phyloP scores from a whole-genome alignment of 805 yeast species.

The Wickerhamiella spandovensis region DNA sequence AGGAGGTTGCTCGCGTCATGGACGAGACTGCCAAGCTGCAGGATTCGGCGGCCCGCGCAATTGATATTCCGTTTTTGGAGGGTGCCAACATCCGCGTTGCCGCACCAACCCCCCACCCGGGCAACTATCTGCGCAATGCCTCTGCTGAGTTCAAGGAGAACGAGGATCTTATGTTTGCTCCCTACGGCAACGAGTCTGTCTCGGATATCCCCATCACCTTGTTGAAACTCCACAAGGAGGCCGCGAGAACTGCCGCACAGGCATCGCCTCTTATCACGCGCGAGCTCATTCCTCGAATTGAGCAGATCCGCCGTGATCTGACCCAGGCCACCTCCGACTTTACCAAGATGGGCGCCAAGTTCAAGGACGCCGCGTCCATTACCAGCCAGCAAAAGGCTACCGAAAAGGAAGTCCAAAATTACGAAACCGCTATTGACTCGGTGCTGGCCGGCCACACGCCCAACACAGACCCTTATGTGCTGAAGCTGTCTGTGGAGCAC shows the following conservation, averaged over 20 bases:
- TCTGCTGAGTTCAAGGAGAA: neutral
- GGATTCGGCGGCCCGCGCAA: neutral
- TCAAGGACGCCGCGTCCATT: conserved; percentile 51
- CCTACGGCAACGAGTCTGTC: conserved; percentile 66
- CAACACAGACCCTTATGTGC: conserved; percentile 58
- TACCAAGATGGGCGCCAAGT: conserved; percentile 58
- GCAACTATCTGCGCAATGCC: neutral
- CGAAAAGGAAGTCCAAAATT: conserved; percentile 37
- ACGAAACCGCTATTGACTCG: conserved; percentile 11
- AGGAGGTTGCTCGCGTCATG: conserved; percentile 42
- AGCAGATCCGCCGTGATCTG: conserved; percentile 60
- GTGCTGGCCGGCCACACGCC: conserved; percentile 11
- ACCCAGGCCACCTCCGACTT: conserved; percentile 80
- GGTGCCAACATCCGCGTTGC: neutral
- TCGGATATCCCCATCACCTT: conserved; percentile 69
- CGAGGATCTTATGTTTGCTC: conserved; percentile 35
- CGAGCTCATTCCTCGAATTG: conserved; percentile 52
- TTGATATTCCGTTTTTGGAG: conserved; percentile 1
- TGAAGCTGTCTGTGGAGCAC: conserved; percentile 57
- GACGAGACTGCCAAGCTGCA: neutral
- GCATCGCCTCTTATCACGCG: conserved; percentile 47
- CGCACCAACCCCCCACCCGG: neutral
- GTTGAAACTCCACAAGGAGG: conserved; percentile 47
- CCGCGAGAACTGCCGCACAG: conserved; percentile 44
- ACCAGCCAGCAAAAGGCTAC: conserved; percentile 51